Evolutionary conservation across 2,329 filamentous ascomycete genomes (phyloP).

Genomic region (Talaromyces sp.): DNA sequence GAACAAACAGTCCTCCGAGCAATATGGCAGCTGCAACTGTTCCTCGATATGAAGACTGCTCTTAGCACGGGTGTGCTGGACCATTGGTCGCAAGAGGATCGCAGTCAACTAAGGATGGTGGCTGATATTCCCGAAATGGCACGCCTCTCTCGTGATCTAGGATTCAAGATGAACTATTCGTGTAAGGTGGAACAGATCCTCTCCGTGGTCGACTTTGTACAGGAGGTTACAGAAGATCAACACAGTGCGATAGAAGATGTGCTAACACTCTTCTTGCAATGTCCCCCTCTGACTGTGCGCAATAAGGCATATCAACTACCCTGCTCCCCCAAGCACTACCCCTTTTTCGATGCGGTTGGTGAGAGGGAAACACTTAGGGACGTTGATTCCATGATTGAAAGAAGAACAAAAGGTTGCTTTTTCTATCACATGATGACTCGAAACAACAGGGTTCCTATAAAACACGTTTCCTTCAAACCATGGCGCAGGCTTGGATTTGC

Average conservation of each 20-base stretch:
- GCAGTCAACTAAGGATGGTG: background rate
- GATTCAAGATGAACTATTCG: background rate
- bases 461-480: constrained; percentile 2
- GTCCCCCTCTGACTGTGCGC: background rate
- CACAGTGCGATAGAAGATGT: background rate
- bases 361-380: background rate
- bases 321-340: background rate
- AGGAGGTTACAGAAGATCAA: background rate
- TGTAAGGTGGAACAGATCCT: constrained; percentile 4
- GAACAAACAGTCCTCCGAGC: constrained; percentile 8
- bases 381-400: background rate
- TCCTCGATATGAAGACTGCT: constrained; percentile 2
- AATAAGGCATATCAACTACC: background rate
- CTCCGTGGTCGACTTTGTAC: background rate
- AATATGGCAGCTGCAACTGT: constrained; percentile 8
- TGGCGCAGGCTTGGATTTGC: constrained; percentile 9
- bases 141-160: background rate
- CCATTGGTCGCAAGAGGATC: constrained; percentile 8
- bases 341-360: background rate
- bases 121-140: background rate
- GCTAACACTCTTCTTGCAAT: background rate
- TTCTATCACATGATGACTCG: background rate
- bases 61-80: background rate
- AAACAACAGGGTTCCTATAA: background rate
- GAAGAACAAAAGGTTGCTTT: background rate